Evolutionary conservation across 768 basidiomycete species (phyloP).

Genomic region (Suillus brevipes): DNA sequence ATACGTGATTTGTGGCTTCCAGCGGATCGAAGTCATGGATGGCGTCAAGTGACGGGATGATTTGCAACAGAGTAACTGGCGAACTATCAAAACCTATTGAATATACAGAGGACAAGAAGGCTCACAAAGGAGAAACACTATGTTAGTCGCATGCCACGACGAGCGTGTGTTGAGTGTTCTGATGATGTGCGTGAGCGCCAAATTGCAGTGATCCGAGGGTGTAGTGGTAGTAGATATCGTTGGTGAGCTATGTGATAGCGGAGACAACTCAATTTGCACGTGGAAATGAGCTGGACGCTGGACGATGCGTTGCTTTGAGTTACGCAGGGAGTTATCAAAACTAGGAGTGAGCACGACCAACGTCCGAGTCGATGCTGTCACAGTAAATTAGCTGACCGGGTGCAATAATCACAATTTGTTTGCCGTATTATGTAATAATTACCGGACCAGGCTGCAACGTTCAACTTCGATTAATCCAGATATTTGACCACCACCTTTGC

Average conservation of each 20-base stretch:
- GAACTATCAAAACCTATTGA: not conserved
- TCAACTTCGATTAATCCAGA: not conserved
- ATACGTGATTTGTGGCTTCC: slow-evolving; percentile 60
- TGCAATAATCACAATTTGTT: not conserved
- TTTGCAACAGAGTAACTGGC: not conserved
- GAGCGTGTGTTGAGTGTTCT: not conserved
- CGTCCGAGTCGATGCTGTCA: slow-evolving; percentile 1
- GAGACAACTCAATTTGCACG: not conserved
- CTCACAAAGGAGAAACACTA: not conserved
- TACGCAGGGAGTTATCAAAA: not conserved
- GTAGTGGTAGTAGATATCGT: not conserved
- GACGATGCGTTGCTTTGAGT: not conserved
- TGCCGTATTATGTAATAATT: not conserved
- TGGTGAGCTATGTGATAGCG: not conserved
- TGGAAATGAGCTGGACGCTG: not conserved
- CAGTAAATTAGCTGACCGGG: not conserved
- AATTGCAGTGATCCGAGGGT: not conserved
- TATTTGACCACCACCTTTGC: slow-evolving; percentile 4
- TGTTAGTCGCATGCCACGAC: slow-evolving; percentile 2
- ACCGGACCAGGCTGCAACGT: not conserved
- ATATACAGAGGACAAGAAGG: not conserved
- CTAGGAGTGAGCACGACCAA: not conserved
- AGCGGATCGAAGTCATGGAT: slow-evolving; percentile 36
- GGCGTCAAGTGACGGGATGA: not conserved
- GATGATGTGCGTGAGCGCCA: slow-evolving; percentile 2